phyloP scores from a whole-genome alignment of 352 stramenopile species.

The Phytophthora europaea region DNA sequence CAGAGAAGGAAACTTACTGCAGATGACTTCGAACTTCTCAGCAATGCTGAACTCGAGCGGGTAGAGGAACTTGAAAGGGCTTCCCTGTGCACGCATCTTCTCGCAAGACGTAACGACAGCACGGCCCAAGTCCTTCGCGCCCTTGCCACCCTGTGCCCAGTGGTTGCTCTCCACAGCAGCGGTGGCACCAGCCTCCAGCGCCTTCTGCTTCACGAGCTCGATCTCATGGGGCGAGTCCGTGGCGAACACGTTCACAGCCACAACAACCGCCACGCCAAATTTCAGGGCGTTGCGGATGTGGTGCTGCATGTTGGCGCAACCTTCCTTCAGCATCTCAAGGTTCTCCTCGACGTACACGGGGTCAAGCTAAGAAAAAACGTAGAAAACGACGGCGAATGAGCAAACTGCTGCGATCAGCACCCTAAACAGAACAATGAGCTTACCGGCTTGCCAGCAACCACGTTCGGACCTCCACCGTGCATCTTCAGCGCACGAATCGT shows the following conservation, averaged over 20 bases:
- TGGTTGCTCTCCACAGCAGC: conserved; percentile 96
- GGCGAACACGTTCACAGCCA: conserved; percentile 93
- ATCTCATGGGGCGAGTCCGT: conserved; percentile 91
- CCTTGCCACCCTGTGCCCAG: conserved; percentile 78
- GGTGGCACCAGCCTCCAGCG: conserved; percentile 94
- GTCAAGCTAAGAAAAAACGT: conserved; percentile 52
- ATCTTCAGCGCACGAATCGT: conserved; percentile 99
- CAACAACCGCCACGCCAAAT: conserved; percentile 97
- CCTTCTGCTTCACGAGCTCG: conserved; percentile 92
- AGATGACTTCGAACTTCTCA: conserved; percentile 97
- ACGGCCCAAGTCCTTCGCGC: conserved; percentile 92
- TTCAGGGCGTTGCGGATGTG: conserved; percentile 97
- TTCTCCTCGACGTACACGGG: conserved; percentile 97
- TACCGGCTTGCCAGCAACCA: conserved; percentile 95
- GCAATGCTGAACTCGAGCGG: conserved; percentile 92
- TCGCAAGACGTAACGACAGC: conserved; percentile 95
- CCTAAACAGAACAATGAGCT: conserved; percentile 12
- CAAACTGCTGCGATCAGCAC: conserved; percentile 1
- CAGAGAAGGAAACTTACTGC: conserved; percentile 88
- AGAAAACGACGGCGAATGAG: conserved; percentile 11
- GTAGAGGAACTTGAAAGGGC: conserved; percentile 97
- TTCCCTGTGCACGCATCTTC: conserved; percentile 74
- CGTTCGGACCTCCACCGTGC: conserved; percentile 97
- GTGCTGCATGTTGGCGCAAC: conserved; percentile 95
- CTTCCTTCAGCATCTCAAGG: conserved; percentile 93